phyloP scores from a whole-genome alignment of 331 rosid species.

The Saraca asoca region DNA sequence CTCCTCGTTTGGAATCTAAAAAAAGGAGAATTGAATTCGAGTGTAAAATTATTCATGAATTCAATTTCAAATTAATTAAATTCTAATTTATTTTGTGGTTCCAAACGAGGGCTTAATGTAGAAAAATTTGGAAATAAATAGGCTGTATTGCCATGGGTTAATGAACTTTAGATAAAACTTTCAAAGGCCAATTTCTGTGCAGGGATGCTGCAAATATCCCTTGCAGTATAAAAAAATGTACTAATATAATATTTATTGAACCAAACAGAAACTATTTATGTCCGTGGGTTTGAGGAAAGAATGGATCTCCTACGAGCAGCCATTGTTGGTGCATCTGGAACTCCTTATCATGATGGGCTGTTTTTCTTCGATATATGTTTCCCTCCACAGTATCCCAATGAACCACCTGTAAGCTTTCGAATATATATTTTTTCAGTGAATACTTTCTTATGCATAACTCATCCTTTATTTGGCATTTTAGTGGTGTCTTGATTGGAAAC shows the following conservation, averaged over 20 bases:
- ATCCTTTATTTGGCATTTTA: slow-evolving; percentile 22
- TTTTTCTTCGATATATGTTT: slow-evolving; percentile 86
- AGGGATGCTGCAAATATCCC: slow-evolving; percentile 6
- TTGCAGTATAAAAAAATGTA: slow-evolving; percentile 27
- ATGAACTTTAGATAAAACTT: slow-evolving; percentile 15
- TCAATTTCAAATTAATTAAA: too few species aligned
- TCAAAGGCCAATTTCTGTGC: slow-evolving; percentile 8
- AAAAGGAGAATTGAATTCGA: too few species aligned
- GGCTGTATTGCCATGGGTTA: not conserved
- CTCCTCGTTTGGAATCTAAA: too few species aligned
- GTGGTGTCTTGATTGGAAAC: slow-evolving; percentile 15
- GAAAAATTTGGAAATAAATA: slow-evolving; percentile 17
- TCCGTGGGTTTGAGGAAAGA: slow-evolving; percentile 85
- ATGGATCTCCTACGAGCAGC: slow-evolving; percentile 90
- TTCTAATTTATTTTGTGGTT: too few species aligned
- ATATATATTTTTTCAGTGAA: slow-evolving; percentile 23
- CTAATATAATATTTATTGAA: slow-evolving; percentile 26
- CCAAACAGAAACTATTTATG: slow-evolving; percentile 73
- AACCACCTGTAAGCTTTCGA: slow-evolving; percentile 85
- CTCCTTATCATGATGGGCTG: slow-evolving; percentile 93
- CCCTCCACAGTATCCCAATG: slow-evolving; percentile 80
- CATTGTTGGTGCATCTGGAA: slow-evolving; percentile 89
- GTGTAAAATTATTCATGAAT: too few species aligned
- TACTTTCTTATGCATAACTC: slow-evolving; percentile 23
- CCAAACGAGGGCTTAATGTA: too few species aligned